Percentiles rank a stretch among this genome's conserved stretches.
Conservation (phyloP, 495 filamentous ascomycete genomes). For the Lineolata rhizophorae region DNA sequence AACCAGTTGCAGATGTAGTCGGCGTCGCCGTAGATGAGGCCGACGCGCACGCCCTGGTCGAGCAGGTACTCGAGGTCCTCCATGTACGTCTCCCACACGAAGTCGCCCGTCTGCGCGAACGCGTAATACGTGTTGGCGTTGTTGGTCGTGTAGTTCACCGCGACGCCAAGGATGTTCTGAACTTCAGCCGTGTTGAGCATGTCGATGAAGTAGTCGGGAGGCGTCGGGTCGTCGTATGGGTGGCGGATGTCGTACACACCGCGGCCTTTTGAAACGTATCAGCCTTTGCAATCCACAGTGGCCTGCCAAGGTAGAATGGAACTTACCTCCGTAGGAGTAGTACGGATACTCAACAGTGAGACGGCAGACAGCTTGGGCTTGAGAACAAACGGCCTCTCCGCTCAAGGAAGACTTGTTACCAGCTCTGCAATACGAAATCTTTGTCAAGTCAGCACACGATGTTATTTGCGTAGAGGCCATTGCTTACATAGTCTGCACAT, state of each 20-base stretch:
- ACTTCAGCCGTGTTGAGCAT: constrained; percentile 35
- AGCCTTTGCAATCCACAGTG: too few species aligned
- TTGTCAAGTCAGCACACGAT: neutral
- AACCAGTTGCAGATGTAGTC: constrained; percentile 45
- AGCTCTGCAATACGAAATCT: too few species aligned
- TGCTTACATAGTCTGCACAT: constrained; percentile 7
- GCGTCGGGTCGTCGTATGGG: constrained; percentile 34
- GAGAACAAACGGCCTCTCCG: too few species aligned
- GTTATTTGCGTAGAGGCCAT: neutral
- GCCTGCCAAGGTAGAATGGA: too few species aligned
- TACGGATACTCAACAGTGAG: too few species aligned
- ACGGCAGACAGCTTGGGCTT: too few species aligned
- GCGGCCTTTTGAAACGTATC: too few species aligned
- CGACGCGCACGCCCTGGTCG: constrained; percentile 27
- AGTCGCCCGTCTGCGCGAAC: constrained; percentile 35
- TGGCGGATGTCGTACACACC: constrained; percentile 43
- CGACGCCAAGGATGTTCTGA: constrained; percentile 35
- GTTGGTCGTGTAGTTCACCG: constrained; percentile 29
- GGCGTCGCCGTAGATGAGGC: constrained; percentile 37
- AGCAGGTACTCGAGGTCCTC: constrained; percentile 27
- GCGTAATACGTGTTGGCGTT: constrained; percentile 24
- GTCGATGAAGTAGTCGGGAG: constrained; percentile 29
- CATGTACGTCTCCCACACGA: constrained; percentile 29
- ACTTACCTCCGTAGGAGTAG: too few species aligned
- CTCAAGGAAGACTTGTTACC: too few species aligned